phyloP scores from a whole-genome alignment of 805 yeast genomes.

The Ogataea glucozyma region DNA sequence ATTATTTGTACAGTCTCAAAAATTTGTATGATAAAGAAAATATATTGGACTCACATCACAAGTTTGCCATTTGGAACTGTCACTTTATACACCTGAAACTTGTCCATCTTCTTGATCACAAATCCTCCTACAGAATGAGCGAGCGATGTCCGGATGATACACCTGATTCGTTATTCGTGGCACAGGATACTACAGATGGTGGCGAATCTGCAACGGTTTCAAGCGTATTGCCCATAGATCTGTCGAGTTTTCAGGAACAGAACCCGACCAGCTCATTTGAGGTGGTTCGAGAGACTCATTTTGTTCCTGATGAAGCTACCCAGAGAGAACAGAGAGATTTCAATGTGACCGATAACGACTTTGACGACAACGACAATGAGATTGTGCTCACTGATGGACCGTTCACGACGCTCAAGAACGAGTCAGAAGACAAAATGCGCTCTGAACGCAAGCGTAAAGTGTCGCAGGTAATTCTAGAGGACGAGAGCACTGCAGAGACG shows the following conservation, averaged over 20 bases:
- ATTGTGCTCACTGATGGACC: background rate
- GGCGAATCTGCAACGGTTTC: background rate
- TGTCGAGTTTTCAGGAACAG: background rate
- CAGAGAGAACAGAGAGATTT: background rate
- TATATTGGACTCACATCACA: no score
- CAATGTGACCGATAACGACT: conserved; percentile 1
- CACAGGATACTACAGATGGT: no score
- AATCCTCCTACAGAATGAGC: no score
- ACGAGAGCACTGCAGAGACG: background rate
- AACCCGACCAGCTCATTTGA: conserved; percentile 2
- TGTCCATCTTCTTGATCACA: no score
- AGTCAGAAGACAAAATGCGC: background rate
- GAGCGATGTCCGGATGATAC: no score
- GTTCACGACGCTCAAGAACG: background rate
- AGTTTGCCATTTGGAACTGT: no score
- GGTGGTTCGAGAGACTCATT: background rate
- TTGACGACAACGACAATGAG: no score
- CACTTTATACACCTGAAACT: no score
- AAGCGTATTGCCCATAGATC: background rate
- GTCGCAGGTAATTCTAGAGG: conserved; percentile 2
- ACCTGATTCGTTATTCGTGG: no score
- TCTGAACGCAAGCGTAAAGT: background rate
- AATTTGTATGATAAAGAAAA: no score
- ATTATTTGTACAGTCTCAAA: no score
- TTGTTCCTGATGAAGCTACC: background rate